These are phyloP conservation scores for Mimosa bimucronata DNA, from an alignment of 306 rosid species.

Conservation along the genomic window DNA sequence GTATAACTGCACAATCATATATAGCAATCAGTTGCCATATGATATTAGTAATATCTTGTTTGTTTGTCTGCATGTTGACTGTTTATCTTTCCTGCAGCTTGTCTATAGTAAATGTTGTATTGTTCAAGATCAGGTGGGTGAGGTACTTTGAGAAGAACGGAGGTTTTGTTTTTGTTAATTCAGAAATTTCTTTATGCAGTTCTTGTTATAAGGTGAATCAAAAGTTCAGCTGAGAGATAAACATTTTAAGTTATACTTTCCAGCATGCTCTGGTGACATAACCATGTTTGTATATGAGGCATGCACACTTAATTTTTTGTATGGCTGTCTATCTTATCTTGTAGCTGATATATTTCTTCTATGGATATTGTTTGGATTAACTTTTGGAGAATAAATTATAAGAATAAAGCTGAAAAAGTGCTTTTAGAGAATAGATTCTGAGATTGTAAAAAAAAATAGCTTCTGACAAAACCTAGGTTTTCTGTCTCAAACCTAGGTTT, in stretches of 20 bases:
- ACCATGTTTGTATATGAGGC: constrained; percentile 5
- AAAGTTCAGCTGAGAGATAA: too few species aligned
- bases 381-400: too few species aligned
- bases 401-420: too few species aligned
- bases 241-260: background rate
- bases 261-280: background rate
- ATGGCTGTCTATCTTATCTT: background rate
- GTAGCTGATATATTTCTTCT: background rate
- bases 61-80: background rate
- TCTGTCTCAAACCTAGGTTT: too few species aligned
- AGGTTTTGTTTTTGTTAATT: background rate
- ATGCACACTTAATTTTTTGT: background rate
- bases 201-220: too few species aligned
- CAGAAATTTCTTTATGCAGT: constrained; percentile 27
- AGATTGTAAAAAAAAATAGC: too few species aligned
- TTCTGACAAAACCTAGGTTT: too few species aligned
- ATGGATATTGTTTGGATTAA: constrained; percentile 4
- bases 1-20: background rate
- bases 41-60: background rate
- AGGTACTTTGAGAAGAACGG: background rate
- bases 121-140: constrained; percentile 16
- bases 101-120: constrained; percentile 10
- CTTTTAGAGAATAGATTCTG: too few species aligned
- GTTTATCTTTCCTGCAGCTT: constrained; percentile 5
- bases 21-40: constrained; percentile 10